A percentile compares a stretch with the other conserved stretches of the same genome.
These are phyloP conservation scores for Graphium sp. DNA, from an alignment of 2,329 filamentous ascomycete genomes.

Conservation along the genomic window DNA sequence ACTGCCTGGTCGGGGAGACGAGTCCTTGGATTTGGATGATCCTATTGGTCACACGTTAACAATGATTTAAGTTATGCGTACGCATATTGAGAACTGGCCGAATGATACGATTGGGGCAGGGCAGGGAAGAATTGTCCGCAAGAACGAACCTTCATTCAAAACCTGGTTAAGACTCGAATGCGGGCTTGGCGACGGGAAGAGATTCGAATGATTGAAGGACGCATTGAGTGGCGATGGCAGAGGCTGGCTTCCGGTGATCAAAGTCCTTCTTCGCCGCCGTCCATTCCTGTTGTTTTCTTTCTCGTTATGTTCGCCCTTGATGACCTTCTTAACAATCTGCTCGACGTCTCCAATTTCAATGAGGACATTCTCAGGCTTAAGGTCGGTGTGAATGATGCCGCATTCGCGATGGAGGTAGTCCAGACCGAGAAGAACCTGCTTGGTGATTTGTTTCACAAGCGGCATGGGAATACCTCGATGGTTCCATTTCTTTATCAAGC, in stretches of 20 bases:
- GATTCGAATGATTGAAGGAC: constrained; percentile 66
- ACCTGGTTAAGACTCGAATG: constrained; percentile 72
- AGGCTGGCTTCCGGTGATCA: constrained; percentile 95
- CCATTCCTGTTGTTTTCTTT: constrained; percentile 90
- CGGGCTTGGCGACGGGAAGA: constrained; percentile 45
- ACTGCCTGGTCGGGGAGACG: constrained; percentile 3
- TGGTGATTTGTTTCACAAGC: constrained; percentile 95
- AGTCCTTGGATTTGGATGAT: neutral
- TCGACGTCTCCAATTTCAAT: constrained; percentile 99
- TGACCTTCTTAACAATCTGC: constrained; percentile 92
- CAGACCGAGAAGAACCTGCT: constrained; percentile 86
- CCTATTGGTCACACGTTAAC: too few species aligned
- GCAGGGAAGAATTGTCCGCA: neutral
- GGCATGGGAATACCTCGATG: constrained; percentile 93
- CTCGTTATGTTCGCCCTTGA: constrained; percentile 58
- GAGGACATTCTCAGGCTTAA: constrained; percentile 95
- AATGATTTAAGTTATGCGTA: too few species aligned
- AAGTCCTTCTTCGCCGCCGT: constrained; percentile 69
- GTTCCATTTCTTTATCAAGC: constrained; percentile 96
- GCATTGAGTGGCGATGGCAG: constrained; percentile 88
- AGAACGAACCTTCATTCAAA: constrained; percentile 54
- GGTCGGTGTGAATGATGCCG: constrained; percentile 94
- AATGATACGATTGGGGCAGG: neutral
- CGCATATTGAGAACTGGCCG: too few species aligned
- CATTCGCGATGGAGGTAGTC: constrained; percentile 97